Base-by-base conservation (phyloP, 1,284 basidiomycete species). In the Schizophyllum amplum region DNA sequence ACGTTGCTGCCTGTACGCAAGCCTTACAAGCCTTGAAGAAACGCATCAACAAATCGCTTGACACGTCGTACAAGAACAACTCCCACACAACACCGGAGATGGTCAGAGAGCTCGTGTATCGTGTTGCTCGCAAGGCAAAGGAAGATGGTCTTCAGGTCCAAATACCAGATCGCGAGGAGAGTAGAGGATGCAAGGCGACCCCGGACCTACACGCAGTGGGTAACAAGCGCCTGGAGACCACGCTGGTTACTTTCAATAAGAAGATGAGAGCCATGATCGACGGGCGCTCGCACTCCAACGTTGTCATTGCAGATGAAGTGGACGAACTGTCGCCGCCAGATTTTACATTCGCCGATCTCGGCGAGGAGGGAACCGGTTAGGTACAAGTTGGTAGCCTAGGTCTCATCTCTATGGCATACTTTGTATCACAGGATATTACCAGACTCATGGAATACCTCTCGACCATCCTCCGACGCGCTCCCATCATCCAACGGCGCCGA, bases 1-100 rank as follows among this genome's bases (percentile, higher is more conserved):
- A 70, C 25, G 66, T 70, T 9, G 67, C 68, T 0, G 68, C 68
- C 1, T 51, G 58, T 1, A 53, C 69, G 0, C 59, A 64, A 4
- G 56, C 65, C 13, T 52, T 71, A 0, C 64, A 68, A 26, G 24
- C 20, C 0, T 57, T 70, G 15, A 65, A 66, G 20, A 68, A 65
- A 27, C 61, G 61, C 5, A 63, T 68, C 0, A 52, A 55, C 0
- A 20, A 21, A 11, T 58, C 62, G 0, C 57, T 71, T 1, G 27
- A 54, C 1, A 51, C 57, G 0, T n/a, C 58, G 0, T 69, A 71
- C 52, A 63, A 67, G 47, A 63, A 57, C 1, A 63, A 62, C 1
- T 63, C 59, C 0, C 69, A 70, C 27, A 62, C 50, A 1, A 57
- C 51, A 4, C 64, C 62, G 0, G 56, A 70, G 24, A 66, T 59